These are phyloP conservation scores for Termitomyces sp. DNA, from an alignment of 768 basidiomycete species.

Conservation along the genomic window DNA sequence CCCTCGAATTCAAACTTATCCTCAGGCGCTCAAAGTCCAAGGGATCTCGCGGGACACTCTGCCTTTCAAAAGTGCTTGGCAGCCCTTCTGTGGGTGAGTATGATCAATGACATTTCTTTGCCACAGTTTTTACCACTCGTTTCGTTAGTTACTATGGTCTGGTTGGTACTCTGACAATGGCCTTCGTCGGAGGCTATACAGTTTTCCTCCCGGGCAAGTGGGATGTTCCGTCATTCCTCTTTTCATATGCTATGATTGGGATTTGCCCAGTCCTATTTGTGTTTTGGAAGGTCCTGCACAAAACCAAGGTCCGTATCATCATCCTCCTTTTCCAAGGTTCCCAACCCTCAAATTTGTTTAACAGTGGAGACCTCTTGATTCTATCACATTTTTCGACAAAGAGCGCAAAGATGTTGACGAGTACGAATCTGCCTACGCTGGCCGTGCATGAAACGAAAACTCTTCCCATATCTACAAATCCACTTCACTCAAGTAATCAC, in stretches of 20 bases:
- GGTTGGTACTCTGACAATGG: conserved; percentile 38
- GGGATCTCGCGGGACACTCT: conserved; percentile 38
- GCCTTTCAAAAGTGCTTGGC: conserved; percentile 43
- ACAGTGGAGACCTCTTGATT: conserved; percentile 35
- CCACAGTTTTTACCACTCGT: not conserved
- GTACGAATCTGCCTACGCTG: conserved; percentile 29
- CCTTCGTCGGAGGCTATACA: conserved; percentile 42
- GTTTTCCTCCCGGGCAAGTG: conserved; percentile 50
- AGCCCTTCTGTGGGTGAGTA: conserved; percentile 43
- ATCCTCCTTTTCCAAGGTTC: not conserved
- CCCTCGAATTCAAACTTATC: not conserved
- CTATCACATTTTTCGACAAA: conserved; percentile 39
- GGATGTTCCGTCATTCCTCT: conserved; percentile 43
- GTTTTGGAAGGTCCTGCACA: conserved; percentile 39
- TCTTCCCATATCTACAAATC: not conserved
- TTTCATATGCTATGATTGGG: conserved; percentile 44
- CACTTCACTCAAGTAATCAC: not conserved
- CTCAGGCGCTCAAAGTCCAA: conserved; percentile 39
- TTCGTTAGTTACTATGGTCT: conserved; percentile 39
- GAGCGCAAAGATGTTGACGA: conserved; percentile 38
- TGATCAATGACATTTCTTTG: conserved; percentile 5
- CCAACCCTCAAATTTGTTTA: not conserved
- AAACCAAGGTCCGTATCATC: conserved; percentile 29
- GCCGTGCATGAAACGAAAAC: not conserved
- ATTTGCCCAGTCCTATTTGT: conserved; percentile 38